Base-by-base conservation (phyloP, 2,329 filamentous ascomycete species). In the Pezicula neosporulosa region DNA sequence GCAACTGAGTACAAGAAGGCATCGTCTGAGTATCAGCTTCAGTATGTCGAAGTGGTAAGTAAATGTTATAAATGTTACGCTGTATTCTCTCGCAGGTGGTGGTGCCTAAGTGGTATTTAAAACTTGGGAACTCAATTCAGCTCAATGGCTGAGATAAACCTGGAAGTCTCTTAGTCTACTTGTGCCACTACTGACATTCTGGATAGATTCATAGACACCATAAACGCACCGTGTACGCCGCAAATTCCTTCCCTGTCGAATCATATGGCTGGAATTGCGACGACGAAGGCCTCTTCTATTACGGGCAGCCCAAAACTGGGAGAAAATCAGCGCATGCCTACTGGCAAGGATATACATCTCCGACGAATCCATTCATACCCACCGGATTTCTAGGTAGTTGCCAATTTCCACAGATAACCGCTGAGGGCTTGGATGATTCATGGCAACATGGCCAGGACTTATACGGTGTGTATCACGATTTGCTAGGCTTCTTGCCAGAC, bases 321-420 rank as follows among this genome's bases (percentile, higher is more conserved):
- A 78, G 79, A 24, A 58, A 64, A 9, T 75, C 81, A 1, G 77
- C 82, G 1, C 68, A 73, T 41, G 78, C 80, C 1, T 89, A 86
- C 70, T 90, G 87, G 84, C 73, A 78, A 49, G 77, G 83, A 1
- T 84, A 81, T 64, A 78, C 74, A 12, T 83, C 80, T 3, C 61
- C 77, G 0, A 71, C 78, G 16, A 93, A 92, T 63, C 86, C 88
- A 0, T 87, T 90, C 61, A 65, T 75, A 3, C 78, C 82, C 0
- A 64, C 75, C 1, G 88, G 87, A 3, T 91, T 87, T 74, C 77
- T 82, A 38, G 87, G 88, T 2, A 84, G 81, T 12, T 94, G 90
- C 60, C 83, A 87, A 59, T 94, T 93, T 65, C 90, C 89, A 0
- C 90, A 94, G 66, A 88, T 94, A 61, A 91, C 88, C 0, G 71